These are phyloP conservation scores for Scutellaria baicalensis DNA, from an alignment of 257 asterid species.

Conservation along the genomic window DNA sequence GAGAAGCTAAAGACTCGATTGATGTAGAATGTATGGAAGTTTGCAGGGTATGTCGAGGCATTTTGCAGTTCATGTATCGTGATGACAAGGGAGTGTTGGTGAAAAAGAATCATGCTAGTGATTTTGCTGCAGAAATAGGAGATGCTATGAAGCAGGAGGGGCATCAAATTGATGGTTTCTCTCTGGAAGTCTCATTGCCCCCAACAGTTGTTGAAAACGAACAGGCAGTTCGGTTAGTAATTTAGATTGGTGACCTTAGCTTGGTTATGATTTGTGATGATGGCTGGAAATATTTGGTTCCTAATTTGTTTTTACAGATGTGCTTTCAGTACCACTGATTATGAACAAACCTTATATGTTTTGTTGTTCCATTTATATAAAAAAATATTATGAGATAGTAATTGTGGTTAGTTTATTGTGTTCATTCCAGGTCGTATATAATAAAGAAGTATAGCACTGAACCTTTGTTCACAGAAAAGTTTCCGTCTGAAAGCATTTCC, in stretches of 20 bases:
- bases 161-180: conserved; percentile 46
- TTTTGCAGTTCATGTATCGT: conserved; percentile 54
- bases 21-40: conserved; percentile 21
- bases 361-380: neutral
- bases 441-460: conserved; percentile 50
- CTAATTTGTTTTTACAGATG: neutral
- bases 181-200: conserved; percentile 78
- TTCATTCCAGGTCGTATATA: conserved; percentile 54
- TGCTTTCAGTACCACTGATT: neutral
- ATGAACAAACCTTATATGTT: neutral
- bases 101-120: conserved; percentile 41
- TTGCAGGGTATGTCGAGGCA: conserved; percentile 70
- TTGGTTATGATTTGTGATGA: neutral
- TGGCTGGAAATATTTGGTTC: neutral
- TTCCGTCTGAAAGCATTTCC: conserved; percentile 27
- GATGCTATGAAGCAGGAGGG: conserved; percentile 51
- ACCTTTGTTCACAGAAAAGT: conserved; percentile 45
- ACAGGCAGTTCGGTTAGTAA: conserved; percentile 55
- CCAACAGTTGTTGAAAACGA: conserved; percentile 55
- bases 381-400: neutral
- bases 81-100: conserved; percentile 36
- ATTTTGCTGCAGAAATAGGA: conserved; percentile 43
- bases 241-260: conserved; percentile 4
- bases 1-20: conserved; percentile 15
- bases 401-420: neutral